phyloP scores from a whole-genome alignment of 2,329 filamentous ascomycete species.

The Sporothrix humicola region DNA sequence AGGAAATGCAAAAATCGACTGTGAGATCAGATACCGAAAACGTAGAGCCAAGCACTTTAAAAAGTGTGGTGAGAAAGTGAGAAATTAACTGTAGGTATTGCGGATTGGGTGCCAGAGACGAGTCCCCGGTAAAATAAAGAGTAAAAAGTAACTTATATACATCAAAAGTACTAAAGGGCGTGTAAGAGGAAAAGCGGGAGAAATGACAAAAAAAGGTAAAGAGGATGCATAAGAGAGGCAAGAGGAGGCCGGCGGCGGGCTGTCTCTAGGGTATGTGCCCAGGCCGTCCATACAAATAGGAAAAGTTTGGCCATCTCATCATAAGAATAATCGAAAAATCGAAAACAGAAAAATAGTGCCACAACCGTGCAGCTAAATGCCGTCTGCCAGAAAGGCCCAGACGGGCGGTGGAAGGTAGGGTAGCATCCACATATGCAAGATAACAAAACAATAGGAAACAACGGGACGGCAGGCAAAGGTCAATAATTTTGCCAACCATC shows the following conservation, averaged over 20 bases:
- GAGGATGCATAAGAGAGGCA: not conserved
- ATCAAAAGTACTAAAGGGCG: not conserved
- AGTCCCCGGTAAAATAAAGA: not conserved
- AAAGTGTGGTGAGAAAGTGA: not conserved
- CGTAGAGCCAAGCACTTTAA: not conserved
- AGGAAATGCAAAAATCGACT: not conserved
- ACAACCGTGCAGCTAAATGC: not conserved
- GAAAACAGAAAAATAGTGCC: not conserved
- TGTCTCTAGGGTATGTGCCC: not conserved
- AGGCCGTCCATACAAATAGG: not conserved
- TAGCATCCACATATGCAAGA: too few relatives aligned
- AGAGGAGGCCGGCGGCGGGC: not conserved
- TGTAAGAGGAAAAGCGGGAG: not conserved
- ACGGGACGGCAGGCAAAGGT: not conserved
- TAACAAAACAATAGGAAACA: not conserved
- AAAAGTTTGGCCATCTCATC: slow-evolving; percentile 8
- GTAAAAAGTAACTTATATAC: not conserved
- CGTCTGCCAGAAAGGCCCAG: too few relatives aligned
- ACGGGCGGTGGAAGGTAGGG: too few relatives aligned
- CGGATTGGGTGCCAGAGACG: not conserved
- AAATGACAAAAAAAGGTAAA: not conserved
- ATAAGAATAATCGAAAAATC: not conserved
- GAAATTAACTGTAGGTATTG: not conserved
- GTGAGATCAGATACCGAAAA: not conserved
- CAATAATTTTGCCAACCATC: too few relatives aligned